Evolutionary conservation across 2,329 filamentous ascomycete species (phyloP).

Genomic region (Conoideocrella luteorostrata): DNA sequence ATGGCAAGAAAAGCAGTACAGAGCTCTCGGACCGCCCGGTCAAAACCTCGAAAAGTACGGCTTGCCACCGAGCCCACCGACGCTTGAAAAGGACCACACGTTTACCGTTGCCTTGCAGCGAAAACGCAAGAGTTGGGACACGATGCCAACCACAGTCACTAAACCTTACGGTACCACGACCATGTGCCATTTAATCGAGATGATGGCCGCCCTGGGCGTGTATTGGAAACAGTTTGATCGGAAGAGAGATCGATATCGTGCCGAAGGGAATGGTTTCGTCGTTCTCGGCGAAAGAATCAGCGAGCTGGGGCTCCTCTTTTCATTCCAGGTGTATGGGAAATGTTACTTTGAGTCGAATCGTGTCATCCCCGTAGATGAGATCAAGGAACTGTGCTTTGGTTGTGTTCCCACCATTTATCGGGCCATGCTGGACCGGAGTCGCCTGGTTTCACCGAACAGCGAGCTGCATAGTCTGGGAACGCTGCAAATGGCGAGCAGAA

Average conservation of each 20-base stretch:
- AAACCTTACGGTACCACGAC: constrained; percentile 48
- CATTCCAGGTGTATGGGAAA: constrained; percentile 44
- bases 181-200: constrained; percentile 50
- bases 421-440: constrained; percentile 30
- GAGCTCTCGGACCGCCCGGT: constrained; percentile 15
- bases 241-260: constrained; percentile 43
- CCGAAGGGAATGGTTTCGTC: constrained; percentile 49
- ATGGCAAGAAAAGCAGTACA: constrained; percentile 37
- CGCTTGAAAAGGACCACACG: constrained; percentile 27
- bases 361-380: constrained; percentile 45
- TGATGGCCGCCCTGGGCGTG: constrained; percentile 47
- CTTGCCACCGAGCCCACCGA: constrained; percentile 18
- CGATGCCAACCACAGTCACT: constrained; percentile 40
- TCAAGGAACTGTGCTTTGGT: constrained; percentile 52
- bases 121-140: constrained; percentile 43
- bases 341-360: constrained; percentile 42
- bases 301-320: constrained; percentile 49
- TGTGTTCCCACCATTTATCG: constrained; percentile 49
- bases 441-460: constrained; percentile 31
- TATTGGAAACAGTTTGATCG: constrained; percentile 55
- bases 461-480: constrained; percentile 35
- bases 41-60: constrained; percentile 10
- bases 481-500: constrained; percentile 41
- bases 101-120: constrained; percentile 41
- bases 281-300: constrained; percentile 38